Conservation (phyloP, 306 rosid species). For the Cicer arietinum region DNA sequence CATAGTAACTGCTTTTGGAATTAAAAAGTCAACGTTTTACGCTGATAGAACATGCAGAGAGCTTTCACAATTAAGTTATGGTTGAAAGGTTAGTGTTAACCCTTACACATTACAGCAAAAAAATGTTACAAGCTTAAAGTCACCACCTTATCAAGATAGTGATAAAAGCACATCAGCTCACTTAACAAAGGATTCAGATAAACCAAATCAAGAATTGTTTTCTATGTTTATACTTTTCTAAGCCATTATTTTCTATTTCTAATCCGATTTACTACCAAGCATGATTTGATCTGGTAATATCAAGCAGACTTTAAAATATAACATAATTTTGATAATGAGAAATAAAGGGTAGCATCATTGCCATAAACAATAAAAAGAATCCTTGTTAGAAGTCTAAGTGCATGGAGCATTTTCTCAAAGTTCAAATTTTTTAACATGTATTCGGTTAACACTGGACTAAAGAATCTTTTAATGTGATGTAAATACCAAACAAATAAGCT, state of each 20-base stretch:
- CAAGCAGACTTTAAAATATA: not conserved
- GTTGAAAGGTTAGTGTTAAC: conserved; percentile 7
- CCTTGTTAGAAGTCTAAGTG: conserved; percentile 33
- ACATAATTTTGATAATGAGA: not conserved
- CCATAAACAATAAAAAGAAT: conserved; percentile 43
- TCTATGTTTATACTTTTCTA: conserved; percentile 19
- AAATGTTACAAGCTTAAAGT: not conserved
- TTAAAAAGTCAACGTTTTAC: conserved; percentile 14
- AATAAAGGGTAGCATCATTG: conserved; percentile 3
- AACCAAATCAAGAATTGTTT: conserved; percentile 27
- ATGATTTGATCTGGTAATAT: conserved; percentile 2
- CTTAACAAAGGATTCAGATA: not conserved
- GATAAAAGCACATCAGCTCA: not conserved
- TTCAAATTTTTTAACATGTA: conserved; percentile 34
- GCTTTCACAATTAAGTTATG: conserved; percentile 8
- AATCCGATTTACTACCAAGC: conserved; percentile 8
- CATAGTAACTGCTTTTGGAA: not conserved
- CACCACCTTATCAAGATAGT: not conserved
- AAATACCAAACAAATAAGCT: conserved; percentile 44
- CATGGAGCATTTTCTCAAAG: conserved; percentile 36
- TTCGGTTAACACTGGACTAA: conserved; percentile 35
- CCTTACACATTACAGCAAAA: not conserved
- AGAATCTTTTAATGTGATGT: conserved; percentile 19
- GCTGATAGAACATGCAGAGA: not conserved
- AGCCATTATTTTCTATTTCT: conserved; percentile 9